A percentile compares a stretch with the other conserved stretches of the same genome.
Conservation (phyloP, 2,329 filamentous ascomycete genomes). For the Venturia aucupariae region DNA sequence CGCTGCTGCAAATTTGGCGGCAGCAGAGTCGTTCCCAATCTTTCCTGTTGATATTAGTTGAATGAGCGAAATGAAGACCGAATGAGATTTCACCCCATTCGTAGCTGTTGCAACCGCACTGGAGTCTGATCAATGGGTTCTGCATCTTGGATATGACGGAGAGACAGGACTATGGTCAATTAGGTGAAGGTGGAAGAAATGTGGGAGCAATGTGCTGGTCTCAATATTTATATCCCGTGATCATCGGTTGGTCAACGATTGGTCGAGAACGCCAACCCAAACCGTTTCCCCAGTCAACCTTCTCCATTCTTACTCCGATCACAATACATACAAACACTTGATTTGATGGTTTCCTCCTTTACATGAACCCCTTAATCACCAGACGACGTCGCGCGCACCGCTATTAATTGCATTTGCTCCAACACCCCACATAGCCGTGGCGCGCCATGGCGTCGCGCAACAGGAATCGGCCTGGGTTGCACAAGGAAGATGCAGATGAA, state of each 20-base stretch:
- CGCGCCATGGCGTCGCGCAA: conserved; percentile 36
- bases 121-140: conserved; percentile 74
- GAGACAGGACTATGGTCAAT: background rate
- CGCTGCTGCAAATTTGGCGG: conserved; percentile 79
- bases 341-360: background rate
- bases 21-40: conserved; percentile 75
- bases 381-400: background rate
- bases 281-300: background rate
- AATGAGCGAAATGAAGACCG: conserved; percentile 16
- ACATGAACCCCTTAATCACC: background rate
- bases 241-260: background rate
- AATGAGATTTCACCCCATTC: conserved; percentile 63
- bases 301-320: background rate
- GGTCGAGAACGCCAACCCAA: background rate
- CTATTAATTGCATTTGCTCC: background rate
- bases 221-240: background rate
- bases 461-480: conserved; percentile 32
- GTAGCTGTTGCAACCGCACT: conserved; percentile 82
- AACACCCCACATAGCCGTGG: background rate
- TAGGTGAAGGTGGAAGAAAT: background rate
- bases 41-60: conserved; percentile 52
- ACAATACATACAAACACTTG: background rate
- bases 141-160: conserved; percentile 41
- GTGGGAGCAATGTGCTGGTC: background rate
- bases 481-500: conserved; percentile 42